Percentiles rank a stretch among this genome's conserved stretches.
Evolutionary conservation across 306 rosid species (phyloP).

Genomic region (Canavalia gladiata): DNA sequence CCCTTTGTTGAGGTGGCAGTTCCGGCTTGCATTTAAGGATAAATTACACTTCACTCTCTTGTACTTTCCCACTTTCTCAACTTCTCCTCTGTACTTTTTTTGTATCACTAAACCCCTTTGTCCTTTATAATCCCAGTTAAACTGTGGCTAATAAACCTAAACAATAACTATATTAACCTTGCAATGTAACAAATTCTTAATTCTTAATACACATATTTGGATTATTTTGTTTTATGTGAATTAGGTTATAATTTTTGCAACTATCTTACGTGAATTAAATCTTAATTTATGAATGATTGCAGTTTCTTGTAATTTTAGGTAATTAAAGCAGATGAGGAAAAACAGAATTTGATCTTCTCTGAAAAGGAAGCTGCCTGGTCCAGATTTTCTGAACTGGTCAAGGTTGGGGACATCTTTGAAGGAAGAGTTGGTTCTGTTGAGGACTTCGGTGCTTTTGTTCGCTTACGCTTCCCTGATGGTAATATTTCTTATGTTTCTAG

Average conservation of each 20-base stretch:
- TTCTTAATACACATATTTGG: neutral
- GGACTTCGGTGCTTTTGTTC: slow-evolving; percentile 92
- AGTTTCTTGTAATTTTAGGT: slow-evolving; percentile 67
- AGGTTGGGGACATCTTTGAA: slow-evolving; percentile 77
- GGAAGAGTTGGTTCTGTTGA: slow-evolving; percentile 78
- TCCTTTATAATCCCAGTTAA: too few species aligned
- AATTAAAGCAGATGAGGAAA: slow-evolving; percentile 78
- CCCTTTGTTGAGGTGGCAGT: too few species aligned
- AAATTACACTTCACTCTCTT: too few species aligned
- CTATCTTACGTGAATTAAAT: neutral
- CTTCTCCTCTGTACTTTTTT: too few species aligned
- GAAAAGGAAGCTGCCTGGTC: slow-evolving; percentile 92
- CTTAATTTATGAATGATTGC: slow-evolving; percentile 43
- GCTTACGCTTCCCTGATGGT: slow-evolving; percentile 87
- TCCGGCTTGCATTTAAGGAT: too few species aligned
- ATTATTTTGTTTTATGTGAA: neutral
- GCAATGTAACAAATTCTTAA: neutral
- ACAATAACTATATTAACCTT: too few species aligned
- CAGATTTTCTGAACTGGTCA: slow-evolving; percentile 69
- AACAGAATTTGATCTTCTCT: slow-evolving; percentile 72
- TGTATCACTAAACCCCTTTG: too few species aligned
- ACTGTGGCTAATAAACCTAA: too few species aligned
- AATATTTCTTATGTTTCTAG: slow-evolving; percentile 20
- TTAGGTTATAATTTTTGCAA: too few species aligned
- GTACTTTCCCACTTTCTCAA: too few species aligned